Evolutionary conservation across 768 basidiomycete species (phyloP), one percentile per base, ranked within the genome.

Genomic region (Rhodotorula toruloides): DNA sequence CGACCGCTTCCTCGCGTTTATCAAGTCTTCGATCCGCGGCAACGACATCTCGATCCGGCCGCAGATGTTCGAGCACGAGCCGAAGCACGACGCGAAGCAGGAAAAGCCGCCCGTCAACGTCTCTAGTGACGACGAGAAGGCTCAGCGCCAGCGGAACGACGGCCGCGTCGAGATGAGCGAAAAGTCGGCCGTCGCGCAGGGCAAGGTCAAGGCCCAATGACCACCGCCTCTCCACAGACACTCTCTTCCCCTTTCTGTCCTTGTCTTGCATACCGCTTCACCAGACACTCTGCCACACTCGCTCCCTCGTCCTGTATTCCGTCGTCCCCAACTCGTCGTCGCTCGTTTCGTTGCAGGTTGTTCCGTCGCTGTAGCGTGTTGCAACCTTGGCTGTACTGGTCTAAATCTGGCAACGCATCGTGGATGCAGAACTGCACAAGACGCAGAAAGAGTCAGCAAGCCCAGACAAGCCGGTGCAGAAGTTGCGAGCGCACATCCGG

Each of bases 1-100:
- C 7, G 84, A 89, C 43, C 85, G 96, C 50, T 98, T 99, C 82
- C 57, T 80, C 22, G 70, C 76, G 48, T 92, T 92, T 73, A 87
- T 92, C 86, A 86, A 85, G 76, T 87, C 88, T 31, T 82, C 87
- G 73, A 90, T 91, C 86, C 84, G 86, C 5, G 87, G 88, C 29
- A 89, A 90, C 14, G 88, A 72, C 56, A 81, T 49, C 87, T 87
- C 29, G 84, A 82, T 22, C 80, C 76, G 64, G 75, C 74, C 74
- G 8, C 66, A 61, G 46, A 65, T 64, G 65, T 62, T 50, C 27
- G 63, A 70, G 40, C 16, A 29, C 47, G 50, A 43, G 29, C 25
- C 17, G 29, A 8, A 34, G 44, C 32, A 9, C 25, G n/a, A 43
- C 21, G 12, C 37, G 48, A 48, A 43, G 39, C 11, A 49, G 40